A percentile compares a stretch with the other conserved stretches of the same genome.
phyloP scores from a whole-genome alignment of 1,139 yeast genomes.

The Yamadazyma diospyri region DNA sequence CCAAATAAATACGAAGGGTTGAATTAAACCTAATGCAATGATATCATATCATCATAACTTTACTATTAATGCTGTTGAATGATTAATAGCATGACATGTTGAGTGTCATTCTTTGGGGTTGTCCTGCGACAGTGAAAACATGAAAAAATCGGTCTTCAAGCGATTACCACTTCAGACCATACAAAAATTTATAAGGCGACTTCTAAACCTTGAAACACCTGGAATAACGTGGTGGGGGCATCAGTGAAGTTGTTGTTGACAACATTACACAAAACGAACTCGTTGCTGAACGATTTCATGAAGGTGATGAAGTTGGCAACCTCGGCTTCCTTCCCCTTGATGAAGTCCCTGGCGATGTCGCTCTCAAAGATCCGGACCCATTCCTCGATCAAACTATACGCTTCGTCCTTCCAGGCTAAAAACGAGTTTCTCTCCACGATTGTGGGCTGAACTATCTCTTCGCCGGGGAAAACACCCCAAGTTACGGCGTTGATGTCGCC shows the following conservation, averaged over 20 bases:
- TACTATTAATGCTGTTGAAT: slow-evolving; percentile 14
- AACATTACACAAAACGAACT: slow-evolving; percentile 74
- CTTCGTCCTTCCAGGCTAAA: slow-evolving; percentile 97
- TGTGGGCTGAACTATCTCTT: slow-evolving; percentile 87
- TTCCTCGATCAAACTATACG: slow-evolving; percentile 74
- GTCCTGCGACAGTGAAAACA: slow-evolving; percentile 27
- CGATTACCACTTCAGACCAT: not conserved
- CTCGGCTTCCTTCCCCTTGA: slow-evolving; percentile 22
- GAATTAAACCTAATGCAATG: slow-evolving; percentile 8
- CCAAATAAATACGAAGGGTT: slow-evolving; percentile 7
- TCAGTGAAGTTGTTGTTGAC: slow-evolving; percentile 83
- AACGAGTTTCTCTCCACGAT: slow-evolving; percentile 88
- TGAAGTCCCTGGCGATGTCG: slow-evolving; percentile 32
- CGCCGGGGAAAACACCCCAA: slow-evolving; percentile 96
- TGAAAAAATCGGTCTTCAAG: not conserved
- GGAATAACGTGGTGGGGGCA: slow-evolving; percentile 47
- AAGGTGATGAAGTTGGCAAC: slow-evolving; percentile 32
- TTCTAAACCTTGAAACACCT: slow-evolving; percentile 28
- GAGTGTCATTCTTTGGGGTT: slow-evolving; percentile 14
- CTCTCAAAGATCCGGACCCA: slow-evolving; percentile 62
- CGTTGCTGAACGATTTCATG: slow-evolving; percentile 24
- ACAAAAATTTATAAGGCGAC: slow-evolving; percentile 4
- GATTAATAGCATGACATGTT: slow-evolving; percentile 15
- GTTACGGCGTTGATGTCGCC: slow-evolving; percentile 92
- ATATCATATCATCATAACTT: slow-evolving; percentile 6